phyloP scores from a whole-genome alignment of 2,329 filamentous ascomycete genomes.

The Fusarium neocosmosporiellum region DNA sequence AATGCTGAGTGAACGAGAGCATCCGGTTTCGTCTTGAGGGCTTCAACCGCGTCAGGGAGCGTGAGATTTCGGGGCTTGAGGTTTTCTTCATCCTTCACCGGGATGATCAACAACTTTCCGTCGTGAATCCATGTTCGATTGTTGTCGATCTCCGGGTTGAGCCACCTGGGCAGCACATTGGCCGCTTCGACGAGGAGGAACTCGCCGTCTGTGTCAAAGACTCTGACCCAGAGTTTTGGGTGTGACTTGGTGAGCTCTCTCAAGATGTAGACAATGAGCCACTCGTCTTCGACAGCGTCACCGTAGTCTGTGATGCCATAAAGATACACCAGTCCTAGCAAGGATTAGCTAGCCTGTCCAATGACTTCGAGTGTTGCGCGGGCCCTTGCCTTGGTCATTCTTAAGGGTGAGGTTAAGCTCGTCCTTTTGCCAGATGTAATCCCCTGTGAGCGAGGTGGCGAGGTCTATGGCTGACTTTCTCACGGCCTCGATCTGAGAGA shows the following conservation, averaged over 20 bases:
- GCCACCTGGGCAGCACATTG: constrained; percentile 86
- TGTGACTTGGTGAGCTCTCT: constrained; percentile 82
- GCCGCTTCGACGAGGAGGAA: constrained; percentile 96
- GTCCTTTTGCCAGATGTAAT: constrained; percentile 97
- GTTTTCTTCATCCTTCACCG: constrained; percentile 54
- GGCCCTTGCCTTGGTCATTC: constrained; percentile 64
- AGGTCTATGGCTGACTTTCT: constrained; percentile 75
- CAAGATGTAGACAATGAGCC: constrained; percentile 92
- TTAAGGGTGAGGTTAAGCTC: constrained; percentile 76
- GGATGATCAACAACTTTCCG: constrained; percentile 80
- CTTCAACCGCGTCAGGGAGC: constrained; percentile 71
- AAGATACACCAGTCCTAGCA: constrained; percentile 68
- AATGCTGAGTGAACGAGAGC: constrained; percentile 76
- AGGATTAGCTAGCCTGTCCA: constrained; percentile 2
- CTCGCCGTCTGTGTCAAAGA: constrained; percentile 91
- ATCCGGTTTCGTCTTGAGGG: constrained; percentile 66
- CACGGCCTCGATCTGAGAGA: constrained; percentile 75
- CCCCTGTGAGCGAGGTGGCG: constrained; percentile 73
- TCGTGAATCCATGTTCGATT: constrained; percentile 91
- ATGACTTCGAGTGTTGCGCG: constrained; percentile 2
- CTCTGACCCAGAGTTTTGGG: constrained; percentile 80
- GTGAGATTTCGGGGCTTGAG: constrained; percentile 61
- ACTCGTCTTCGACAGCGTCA: constrained; percentile 96
- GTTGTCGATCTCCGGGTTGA: constrained; percentile 89
- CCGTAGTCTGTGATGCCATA: constrained; percentile 87